A percentile compares a stretch with the other conserved stretches of the same genome.
Conservation (phyloP, 176 grass and related monocot genomes). For the Aegilops longissima region DNA sequence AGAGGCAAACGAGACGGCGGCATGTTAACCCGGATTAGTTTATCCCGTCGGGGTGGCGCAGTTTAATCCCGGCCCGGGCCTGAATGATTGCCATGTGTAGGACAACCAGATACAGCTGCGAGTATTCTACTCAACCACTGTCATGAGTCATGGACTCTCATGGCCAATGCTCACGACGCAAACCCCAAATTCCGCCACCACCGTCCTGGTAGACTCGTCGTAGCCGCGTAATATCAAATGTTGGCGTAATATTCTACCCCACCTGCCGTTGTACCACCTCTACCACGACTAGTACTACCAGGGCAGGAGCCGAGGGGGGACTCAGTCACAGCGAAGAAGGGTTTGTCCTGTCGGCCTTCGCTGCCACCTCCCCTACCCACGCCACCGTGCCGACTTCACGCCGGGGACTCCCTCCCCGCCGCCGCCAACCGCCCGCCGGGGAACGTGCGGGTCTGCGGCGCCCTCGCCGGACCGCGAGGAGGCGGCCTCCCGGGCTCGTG, state of each 20-base stretch:
- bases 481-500: not conserved
- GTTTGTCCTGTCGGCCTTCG: not conserved
- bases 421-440: not conserved
- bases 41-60: too few relatives aligned
- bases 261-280: not conserved
- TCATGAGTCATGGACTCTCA: not conserved
- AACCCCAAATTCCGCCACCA: not conserved
- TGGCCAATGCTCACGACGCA: not conserved
- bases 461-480: not conserved
- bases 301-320: not conserved
- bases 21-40: too few relatives aligned
- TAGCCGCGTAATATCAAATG: not conserved
- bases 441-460: not conserved
- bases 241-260: not conserved
- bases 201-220: too few relatives aligned
- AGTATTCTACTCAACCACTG: conserved; percentile 7
- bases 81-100: conserved; percentile 30
- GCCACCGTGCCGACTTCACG: not conserved
- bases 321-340: not conserved
- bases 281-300: not conserved
- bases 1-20: too few relatives aligned
- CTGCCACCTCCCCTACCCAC: not conserved
- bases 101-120: not conserved
- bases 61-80: not conserved
- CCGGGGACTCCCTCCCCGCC: too few relatives aligned